These are phyloP conservation scores for Ustulina deusta DNA, from an alignment of 2,329 filamentous ascomycete species.

Conservation along the genomic window DNA sequence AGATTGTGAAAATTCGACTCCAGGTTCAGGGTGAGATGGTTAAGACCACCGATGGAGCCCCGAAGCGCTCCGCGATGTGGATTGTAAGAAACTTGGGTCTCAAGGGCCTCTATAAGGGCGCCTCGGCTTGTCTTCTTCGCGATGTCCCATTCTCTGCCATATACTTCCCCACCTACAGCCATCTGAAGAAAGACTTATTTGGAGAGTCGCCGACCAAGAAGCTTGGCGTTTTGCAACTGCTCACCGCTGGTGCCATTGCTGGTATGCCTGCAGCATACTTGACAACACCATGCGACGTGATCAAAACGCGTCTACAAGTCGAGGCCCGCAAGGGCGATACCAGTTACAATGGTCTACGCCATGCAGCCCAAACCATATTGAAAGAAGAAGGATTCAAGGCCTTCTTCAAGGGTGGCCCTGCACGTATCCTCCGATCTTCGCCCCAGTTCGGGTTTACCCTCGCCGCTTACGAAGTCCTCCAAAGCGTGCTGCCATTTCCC, in stretches of 20 bases:
- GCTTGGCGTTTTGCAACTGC: constrained; percentile 88
- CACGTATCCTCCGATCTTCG: constrained; percentile 92
- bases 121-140: constrained; percentile 90
- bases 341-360: constrained; percentile 85
- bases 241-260: constrained; percentile 93
- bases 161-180: constrained; percentile 97
- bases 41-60: constrained; percentile 84
- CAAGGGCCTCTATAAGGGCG: constrained; percentile 95
- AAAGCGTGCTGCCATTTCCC: constrained; percentile 83
- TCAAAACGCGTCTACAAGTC: constrained; percentile 98
- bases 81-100: constrained; percentile 96
- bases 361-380: constrained; percentile 85
- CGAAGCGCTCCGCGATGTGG: constrained; percentile 95
- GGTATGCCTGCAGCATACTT: constrained; percentile 94
- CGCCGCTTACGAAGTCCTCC: constrained; percentile 92
- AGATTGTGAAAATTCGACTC: constrained; percentile 99
- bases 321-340: constrained; percentile 96
- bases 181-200: constrained; percentile 93
- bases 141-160: constrained; percentile 99
- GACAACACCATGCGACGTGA: constrained; percentile 97
- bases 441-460: constrained; percentile 99
- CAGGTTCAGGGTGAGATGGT: constrained; percentile 97
- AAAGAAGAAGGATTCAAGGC: constrained; percentile 93
- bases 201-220: constrained; percentile 89
- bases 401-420: constrained; percentile 98